These are phyloP conservation scores for Paracorniculantispora psalliotae DNA, from an alignment of 2,329 filamentous ascomycete genomes.

Conservation along the genomic window DNA sequence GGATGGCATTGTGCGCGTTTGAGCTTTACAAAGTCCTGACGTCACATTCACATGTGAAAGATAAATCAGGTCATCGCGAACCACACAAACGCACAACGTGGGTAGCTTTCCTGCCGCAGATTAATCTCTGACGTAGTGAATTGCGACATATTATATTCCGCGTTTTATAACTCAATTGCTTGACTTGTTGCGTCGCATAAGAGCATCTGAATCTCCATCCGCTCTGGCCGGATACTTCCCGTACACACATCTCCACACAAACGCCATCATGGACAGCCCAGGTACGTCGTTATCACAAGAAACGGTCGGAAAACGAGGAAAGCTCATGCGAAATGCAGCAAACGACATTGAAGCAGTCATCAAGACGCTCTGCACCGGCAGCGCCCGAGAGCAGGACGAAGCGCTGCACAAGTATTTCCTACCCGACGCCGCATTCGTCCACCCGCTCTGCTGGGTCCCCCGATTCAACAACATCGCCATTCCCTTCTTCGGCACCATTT, in stretches of 20 bases:
- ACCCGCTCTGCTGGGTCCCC: slow-evolving; percentile 71
- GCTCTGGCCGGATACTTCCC: not conserved
- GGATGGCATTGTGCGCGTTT: not conserved
- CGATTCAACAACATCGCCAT: slow-evolving; percentile 40
- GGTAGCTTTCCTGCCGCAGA: not conserved
- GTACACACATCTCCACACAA: not conserved
- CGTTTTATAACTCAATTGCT: not conserved
- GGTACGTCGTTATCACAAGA: slow-evolving; percentile 26
- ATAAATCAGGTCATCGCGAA: slow-evolving; percentile 3
- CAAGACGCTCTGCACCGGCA: slow-evolving; percentile 61
- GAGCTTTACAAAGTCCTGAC: slow-evolving; percentile 20
- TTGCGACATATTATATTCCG: not conserved
- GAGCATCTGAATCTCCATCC: not conserved
- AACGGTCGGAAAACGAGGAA: not conserved
- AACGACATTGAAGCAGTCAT: slow-evolving; percentile 61
- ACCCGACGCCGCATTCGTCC: slow-evolving; percentile 65
- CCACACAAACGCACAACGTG: not conserved
- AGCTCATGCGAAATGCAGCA: not conserved
- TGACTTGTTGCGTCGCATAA: slow-evolving; percentile 1
- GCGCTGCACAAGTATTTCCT: slow-evolving; percentile 71
- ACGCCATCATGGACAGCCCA: slow-evolving; percentile 36
- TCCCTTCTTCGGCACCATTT: slow-evolving; percentile 38
- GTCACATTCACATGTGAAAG: slow-evolving; percentile 19
- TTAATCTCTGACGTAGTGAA: not conserved
- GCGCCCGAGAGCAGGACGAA: slow-evolving; percentile 58